These are phyloP conservation scores for Komagataella mondaviorum DNA, from an alignment of 805 yeast genomes.

Conservation along the genomic window DNA sequence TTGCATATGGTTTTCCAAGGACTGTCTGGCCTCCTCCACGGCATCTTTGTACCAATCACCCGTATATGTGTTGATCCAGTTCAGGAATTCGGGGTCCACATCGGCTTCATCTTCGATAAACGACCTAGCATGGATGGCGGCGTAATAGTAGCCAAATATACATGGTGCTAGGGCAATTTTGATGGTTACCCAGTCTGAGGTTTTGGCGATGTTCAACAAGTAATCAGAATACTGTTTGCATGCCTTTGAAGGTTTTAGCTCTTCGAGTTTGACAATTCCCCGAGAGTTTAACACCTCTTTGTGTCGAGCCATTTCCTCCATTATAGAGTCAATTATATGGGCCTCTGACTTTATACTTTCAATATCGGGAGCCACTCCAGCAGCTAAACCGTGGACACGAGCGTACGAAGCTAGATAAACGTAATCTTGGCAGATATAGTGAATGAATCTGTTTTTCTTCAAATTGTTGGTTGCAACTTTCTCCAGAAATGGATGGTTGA, in stretches of 20 bases:
- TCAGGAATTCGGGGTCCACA: constrained; percentile 15
- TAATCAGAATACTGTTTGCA: constrained; percentile 50
- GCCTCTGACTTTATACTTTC: constrained; percentile 37
- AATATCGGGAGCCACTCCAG: constrained; percentile 44
- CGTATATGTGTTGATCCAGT: constrained; percentile 54
- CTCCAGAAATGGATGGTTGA: constrained; percentile 47
- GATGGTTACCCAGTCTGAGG: constrained; percentile 49
- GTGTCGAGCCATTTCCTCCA: constrained; percentile 44
- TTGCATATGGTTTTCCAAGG: constrained; percentile 29
- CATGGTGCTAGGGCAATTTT: constrained; percentile 67
- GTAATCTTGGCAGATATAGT: constrained; percentile 45
- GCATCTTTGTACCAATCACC: constrained; percentile 46
- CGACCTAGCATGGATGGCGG: constrained; percentile 24
- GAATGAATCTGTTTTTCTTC: constrained; percentile 31
- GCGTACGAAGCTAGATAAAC: constrained; percentile 59
- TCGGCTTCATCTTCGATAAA: constrained; percentile 16
- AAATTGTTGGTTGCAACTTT: constrained; percentile 38
- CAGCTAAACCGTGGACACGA: constrained; percentile 49
- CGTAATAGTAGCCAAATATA: constrained; percentile 55
- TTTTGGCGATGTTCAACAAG: constrained; percentile 36
- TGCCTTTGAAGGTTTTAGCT: constrained; percentile 38
- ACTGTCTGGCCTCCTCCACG: constrained; percentile 31
- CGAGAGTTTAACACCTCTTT: constrained; percentile 28
- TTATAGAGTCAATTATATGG: constrained; percentile 34
- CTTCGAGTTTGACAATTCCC: constrained; percentile 30